phyloP scores from a whole-genome alignment of 768 basidiomycete species.

The Amylocystis lapponica region DNA sequence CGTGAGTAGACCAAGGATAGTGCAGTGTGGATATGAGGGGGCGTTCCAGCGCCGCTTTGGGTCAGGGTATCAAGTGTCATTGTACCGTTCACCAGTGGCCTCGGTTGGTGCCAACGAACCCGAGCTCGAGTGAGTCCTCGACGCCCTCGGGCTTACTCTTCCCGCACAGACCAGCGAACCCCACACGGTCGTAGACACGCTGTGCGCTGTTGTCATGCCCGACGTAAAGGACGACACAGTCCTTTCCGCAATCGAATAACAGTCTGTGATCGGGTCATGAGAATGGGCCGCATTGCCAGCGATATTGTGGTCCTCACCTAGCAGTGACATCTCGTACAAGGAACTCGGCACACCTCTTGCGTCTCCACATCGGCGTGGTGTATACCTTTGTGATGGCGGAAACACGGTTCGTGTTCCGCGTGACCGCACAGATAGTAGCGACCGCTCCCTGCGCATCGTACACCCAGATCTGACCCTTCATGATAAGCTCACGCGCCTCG shows the following conservation, averaged over 20 bases:
- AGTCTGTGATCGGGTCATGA: slow-evolving; percentile 29
- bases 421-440: slow-evolving; percentile 49
- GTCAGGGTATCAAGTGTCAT: not conserved
- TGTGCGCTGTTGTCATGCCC: slow-evolving; percentile 45
- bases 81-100: slow-evolving; percentile 45
- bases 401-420: slow-evolving; percentile 44
- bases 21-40: not conserved
- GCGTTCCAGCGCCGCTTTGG: not conserved
- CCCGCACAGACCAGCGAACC: slow-evolving; percentile 42
- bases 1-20: not conserved
- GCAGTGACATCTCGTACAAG: slow-evolving; percentile 43
- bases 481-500: slow-evolving; percentile 44
- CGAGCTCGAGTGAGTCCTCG: slow-evolving; percentile 49
- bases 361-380: slow-evolving; percentile 40
- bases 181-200: slow-evolving; percentile 48
- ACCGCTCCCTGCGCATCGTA: slow-evolving; percentile 38
- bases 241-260: slow-evolving; percentile 36
- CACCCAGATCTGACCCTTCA: slow-evolving; percentile 47
- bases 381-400: slow-evolving; percentile 56
- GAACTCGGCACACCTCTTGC: slow-evolving; percentile 44
- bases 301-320: slow-evolving; percentile 22
- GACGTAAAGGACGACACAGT: slow-evolving; percentile 49
- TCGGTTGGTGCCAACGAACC: slow-evolving; percentile 39
- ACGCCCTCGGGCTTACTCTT: slow-evolving; percentile 32
- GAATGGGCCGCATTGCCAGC: slow-evolving; percentile 2